Base-by-base conservation (phyloP, 2,329 filamentous ascomycete species). In the Aquanectria penicillioides region DNA sequence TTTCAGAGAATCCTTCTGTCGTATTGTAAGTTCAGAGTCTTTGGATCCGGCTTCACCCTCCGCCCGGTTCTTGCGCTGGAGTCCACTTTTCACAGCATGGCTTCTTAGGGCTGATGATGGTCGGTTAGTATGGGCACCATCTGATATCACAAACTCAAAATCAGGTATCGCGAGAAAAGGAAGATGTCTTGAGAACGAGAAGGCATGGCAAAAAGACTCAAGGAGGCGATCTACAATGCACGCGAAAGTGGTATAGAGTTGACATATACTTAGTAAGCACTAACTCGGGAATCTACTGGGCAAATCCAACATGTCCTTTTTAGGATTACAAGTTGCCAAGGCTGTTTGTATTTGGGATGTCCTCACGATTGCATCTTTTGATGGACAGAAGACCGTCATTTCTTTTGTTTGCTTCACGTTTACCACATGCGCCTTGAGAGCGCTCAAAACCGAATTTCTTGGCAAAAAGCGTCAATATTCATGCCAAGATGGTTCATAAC, bases 381-480 rank as follows among this genome's bases (percentile, higher is more conserved):
- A 15, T 5, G 6, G 12, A 23, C 3, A 50, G 11, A 37, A 7
- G n/a, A 12, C 28, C n/a, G n/a, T n/a, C n/a, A n/a, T n/a, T n/a
- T n/a, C n/a, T n/a, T n/a, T 23, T 33, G 8, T 25, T 10, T 43
- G 15, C 25, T 44, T 44, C 26, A 54, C 37, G 28, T 34, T 43
- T 37, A 37, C 41, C 33, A 26, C 20, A 34, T 33, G 26, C 31
- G 13, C 41, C 49, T 13, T 28, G 11, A 38, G 13, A 36, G 25
- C 22, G 34, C 40, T 37, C 8, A 40, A 40, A 50, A 40, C 40
- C 33, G 53, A 51, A 49, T 37, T 50, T 64, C 67, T 69, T 68
- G 51, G 57, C 47, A 57, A 55, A 59, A 36, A 26, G 62, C 52
- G 67, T 70, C 64, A 70, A 70, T 63, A 67, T 61, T 65, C 57